Conservation (phyloP, 2,329 filamentous ascomycete species). For the Fusarium circinatum region DNA sequence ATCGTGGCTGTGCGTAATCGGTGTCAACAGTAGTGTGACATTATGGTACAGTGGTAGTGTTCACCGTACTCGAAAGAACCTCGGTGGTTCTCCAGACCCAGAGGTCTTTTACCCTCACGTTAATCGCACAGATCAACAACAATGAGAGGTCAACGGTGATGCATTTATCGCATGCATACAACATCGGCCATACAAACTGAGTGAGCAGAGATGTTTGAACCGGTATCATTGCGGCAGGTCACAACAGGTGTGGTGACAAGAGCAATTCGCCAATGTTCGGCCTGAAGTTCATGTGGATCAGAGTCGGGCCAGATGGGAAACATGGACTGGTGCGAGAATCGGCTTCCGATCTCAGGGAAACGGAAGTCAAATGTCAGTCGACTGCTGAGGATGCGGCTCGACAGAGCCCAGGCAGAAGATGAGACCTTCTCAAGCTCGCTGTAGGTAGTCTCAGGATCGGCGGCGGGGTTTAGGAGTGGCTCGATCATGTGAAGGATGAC, state of each 20-base stretch:
- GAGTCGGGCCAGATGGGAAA: conserved; percentile 55
- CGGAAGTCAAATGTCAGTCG: conserved; percentile 58
- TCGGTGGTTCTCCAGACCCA: neutral
- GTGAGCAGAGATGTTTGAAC: conserved; percentile 56
- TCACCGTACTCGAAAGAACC: conserved; percentile 15
- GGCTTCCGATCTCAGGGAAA: conserved; percentile 61
- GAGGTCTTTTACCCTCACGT: neutral
- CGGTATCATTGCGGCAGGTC: conserved; percentile 63
- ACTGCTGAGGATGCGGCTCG: conserved; percentile 58
- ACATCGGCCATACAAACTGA: conserved; percentile 59
- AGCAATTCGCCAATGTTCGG: conserved; percentile 62
- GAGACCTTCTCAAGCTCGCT: conserved; percentile 56
- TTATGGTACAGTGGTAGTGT: conserved; percentile 4
- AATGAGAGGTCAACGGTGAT: neutral
- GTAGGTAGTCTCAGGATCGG: conserved; percentile 50
- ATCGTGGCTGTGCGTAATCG: neutral
- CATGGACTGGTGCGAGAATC: conserved; percentile 62
- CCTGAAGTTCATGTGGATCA: conserved; percentile 57
- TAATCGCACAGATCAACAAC: neutral
- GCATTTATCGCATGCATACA: conserved; percentile 58
- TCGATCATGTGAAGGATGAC: conserved; percentile 51
- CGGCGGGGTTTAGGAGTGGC: conserved; percentile 52
- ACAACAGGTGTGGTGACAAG: conserved; percentile 65
- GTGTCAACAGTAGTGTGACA: conserved; percentile 13
- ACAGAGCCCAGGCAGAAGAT: conserved; percentile 56